Conservation (phyloP, 805 yeast species). For the Sugiyamaella lignohabitans region DNA sequence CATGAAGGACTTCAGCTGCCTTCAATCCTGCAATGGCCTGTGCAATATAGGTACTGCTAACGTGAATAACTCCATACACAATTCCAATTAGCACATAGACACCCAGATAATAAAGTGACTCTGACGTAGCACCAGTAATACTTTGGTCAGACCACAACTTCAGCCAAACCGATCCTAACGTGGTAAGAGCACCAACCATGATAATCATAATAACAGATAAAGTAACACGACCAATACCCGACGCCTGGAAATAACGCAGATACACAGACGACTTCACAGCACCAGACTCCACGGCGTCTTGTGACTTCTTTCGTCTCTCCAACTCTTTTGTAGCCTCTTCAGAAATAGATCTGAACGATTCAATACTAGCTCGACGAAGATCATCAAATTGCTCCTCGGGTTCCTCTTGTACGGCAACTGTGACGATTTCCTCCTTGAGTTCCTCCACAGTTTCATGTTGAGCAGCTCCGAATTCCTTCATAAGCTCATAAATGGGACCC, state of each 20-base stretch:
- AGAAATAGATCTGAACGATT: conserved; percentile 7
- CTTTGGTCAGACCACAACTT: conserved; percentile 86
- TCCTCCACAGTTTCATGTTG: conserved; percentile 46
- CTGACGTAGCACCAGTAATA: conserved; percentile 49
- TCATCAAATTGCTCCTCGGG: conserved; percentile 5
- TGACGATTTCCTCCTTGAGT: conserved; percentile 34
- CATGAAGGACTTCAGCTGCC: conserved; percentile 43
- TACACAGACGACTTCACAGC: conserved; percentile 74
- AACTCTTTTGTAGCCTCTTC: conserved; percentile 7
- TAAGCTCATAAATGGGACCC: conserved; percentile 45
- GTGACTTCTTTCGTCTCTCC: conserved; percentile 4
- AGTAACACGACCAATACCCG: conserved; percentile 40
- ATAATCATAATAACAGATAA: conserved; percentile 37
- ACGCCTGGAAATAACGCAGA: conserved; percentile 64
- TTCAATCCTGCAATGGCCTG: conserved; percentile 36
- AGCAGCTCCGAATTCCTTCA: conserved; percentile 58
- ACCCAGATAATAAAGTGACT: conserved; percentile 54
- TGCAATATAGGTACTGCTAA: conserved; percentile 44
- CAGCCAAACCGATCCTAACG: conserved; percentile 68
- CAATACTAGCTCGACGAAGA: conserved; percentile 7
- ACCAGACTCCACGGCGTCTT: conserved; percentile 73
- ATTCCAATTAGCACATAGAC: conserved; percentile 60
- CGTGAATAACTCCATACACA: conserved; percentile 38
- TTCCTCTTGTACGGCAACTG: background rate
- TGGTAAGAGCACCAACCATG: conserved; percentile 51